Conservation (phyloP, 192 early-diverging fungal species). For the Phlyctochytrium arcticum region DNA sequence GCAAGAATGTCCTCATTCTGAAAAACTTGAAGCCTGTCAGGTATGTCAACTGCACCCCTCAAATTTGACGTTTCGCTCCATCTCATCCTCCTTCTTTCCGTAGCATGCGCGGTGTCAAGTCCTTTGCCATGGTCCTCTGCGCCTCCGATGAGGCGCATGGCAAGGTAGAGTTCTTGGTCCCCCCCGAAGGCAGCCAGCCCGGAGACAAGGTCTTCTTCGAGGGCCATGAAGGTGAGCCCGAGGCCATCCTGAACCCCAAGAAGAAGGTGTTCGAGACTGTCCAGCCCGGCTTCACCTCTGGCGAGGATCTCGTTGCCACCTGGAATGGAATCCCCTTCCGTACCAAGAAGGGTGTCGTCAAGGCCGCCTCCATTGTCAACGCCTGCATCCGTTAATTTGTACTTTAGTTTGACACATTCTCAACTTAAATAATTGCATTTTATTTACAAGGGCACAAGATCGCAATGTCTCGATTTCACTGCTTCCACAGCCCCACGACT, state of each 20-base stretch:
- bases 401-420: neutral
- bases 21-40: conserved; percentile 93
- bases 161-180: conserved; percentile 88
- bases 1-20: conserved; percentile 50
- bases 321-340: conserved; percentile 48
- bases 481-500: conserved; percentile 24
- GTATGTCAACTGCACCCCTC: conserved; percentile 29
- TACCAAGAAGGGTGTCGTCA: conserved; percentile 48
- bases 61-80: neutral
- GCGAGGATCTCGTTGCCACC: conserved; percentile 47
- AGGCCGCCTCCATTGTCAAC: conserved; percentile 26
- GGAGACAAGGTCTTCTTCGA: conserved; percentile 86
- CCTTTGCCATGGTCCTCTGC: conserved; percentile 92
- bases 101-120: conserved; percentile 90
- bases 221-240: conserved; percentile 81
- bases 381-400: conserved; percentile 41
- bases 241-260: conserved; percentile 92
- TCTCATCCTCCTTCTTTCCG: neutral
- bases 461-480: neutral
- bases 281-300: conserved; percentile 68
- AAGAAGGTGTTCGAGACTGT: conserved; percentile 98
- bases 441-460: neutral
- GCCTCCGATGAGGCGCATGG: conserved; percentile 78
- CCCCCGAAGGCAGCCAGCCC: conserved; percentile 78
- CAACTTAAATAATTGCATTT: neutral